Evolutionary conservation across 495 filamentous ascomycete genomes (phyloP), one percentile per base, ranked within the genome.

Genomic region (Saxispiralis lemnorum): DNA sequence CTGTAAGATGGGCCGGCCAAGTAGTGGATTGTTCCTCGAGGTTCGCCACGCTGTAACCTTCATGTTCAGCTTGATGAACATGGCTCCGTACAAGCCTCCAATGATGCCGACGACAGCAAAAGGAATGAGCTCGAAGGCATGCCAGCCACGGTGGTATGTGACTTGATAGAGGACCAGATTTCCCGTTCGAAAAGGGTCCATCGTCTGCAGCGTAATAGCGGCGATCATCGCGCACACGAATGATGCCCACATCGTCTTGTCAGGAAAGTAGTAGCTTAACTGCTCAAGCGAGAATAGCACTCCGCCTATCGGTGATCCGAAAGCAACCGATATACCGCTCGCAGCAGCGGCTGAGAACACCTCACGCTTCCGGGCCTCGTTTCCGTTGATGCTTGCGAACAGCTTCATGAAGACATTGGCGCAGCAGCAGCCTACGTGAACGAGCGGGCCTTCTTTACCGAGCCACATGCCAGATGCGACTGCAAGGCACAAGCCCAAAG

Each of bases 181-280:
- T 15, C 92, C 89, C 2, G 88, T 93, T 33, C 89, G 73, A 59
- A 96, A 96, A 11, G 89, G 89, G 56, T 97, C 87, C 43, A 93
- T 71, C 21, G 83, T 83, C 58, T 97, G 88, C 20, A 97, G 62
- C 13, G 83, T 84, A 7, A 96, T 83, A 13, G 92, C 87, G 13
- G 89, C 89, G 10, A 93, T 80, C 87, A 96, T 96, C 54, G 89
- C 89, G 53, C 88, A 94, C 14, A 97, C 89, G 62, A 97, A 96
- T 57, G 84, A 93, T 57, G 95, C 88, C 89, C 89, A 97, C 89
- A 97, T 97, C 1, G 89, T 94, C 58, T 95, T 96, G 56, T 97
- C 89, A 1, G 89, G 89, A 50, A 97, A 97, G 59, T 96, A 97
- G 63, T 96, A 97, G 1, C 85, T 93, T 11, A 97, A 64, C 70